These are phyloP conservation scores for Penicillium freii DNA, from an alignment of 2,329 filamentous ascomycete species.

Conservation along the genomic window DNA sequence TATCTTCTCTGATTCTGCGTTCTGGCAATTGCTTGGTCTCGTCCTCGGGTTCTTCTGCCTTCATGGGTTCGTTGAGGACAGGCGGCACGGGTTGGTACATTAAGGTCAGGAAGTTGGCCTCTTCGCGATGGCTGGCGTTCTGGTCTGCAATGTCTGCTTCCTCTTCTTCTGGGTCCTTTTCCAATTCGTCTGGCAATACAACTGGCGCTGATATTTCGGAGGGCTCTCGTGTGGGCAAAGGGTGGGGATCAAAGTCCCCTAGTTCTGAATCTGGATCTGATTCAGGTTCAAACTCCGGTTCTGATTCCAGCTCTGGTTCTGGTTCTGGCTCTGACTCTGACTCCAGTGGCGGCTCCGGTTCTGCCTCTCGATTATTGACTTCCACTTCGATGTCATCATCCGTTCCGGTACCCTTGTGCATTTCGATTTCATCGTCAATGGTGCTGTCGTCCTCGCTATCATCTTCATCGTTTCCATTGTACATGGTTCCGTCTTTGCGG, in stretches of 20 bases:
- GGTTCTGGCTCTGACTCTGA: neutral
- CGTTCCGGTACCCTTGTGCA: neutral
- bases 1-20: slow-evolving; percentile 37
- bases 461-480: slow-evolving; percentile 40
- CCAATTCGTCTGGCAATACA: slow-evolving; percentile 12
- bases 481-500: slow-evolving; percentile 1
- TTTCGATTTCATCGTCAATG: slow-evolving; percentile 9
- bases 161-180: slow-evolving; percentile 39
- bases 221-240: neutral
- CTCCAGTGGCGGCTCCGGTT: neutral
- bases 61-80: slow-evolving; percentile 19
- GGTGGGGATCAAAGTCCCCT: neutral
- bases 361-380: neutral
- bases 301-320: neutral
- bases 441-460: slow-evolving; percentile 17
- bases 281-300: neutral
- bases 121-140: slow-evolving; percentile 45
- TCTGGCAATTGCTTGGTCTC: slow-evolving; percentile 24
- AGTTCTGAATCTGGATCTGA: neutral
- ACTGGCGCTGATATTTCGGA: neutral
- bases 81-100: slow-evolving; percentile 34
- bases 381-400: slow-evolving; percentile 9
- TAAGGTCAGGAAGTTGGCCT: slow-evolving; percentile 46
- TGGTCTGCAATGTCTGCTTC: slow-evolving; percentile 52
- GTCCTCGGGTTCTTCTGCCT: slow-evolving; percentile 21